These are phyloP conservation scores for Daldinia decipiens DNA, from an alignment of 495 filamentous ascomycete genomes.

Conservation along the genomic window DNA sequence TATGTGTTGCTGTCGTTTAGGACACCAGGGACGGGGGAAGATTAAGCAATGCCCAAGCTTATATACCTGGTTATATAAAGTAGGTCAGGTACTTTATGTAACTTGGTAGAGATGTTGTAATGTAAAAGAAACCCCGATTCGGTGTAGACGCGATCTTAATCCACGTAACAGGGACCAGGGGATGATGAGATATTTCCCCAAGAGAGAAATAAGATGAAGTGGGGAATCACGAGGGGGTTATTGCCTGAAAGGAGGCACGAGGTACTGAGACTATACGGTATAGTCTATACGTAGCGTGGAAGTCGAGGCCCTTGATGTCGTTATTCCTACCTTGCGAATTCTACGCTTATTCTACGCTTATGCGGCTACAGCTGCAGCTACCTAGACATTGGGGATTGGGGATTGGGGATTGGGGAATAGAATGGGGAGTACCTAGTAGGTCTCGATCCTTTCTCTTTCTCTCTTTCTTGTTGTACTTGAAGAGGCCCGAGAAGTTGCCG, in stretches of 20 bases:
- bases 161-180: background rate
- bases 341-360: too few species aligned
- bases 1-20: background rate
- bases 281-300: background rate
- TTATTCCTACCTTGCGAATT: too few species aligned
- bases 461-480: constrained; percentile 20
- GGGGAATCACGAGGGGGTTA: constrained; percentile 8
- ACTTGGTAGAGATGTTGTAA: background rate
- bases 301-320: constrained; percentile 9
- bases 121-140: constrained; percentile 9
- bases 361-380: too few species aligned
- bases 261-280: background rate
- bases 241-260: constrained; percentile 9
- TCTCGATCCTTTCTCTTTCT: constrained; percentile 10
- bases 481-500: constrained; percentile 24
- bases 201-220: background rate
- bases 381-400: too few species aligned
- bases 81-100: background rate
- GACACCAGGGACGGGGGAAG: background rate
- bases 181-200: background rate
- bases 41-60: background rate
- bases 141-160: constrained; percentile 5
- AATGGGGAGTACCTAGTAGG: constrained; percentile 19
- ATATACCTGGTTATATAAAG: background rate
- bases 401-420: constrained; percentile 13